Conservation (phyloP, 169 alveolate species). For the Theileria parva region DNA sequence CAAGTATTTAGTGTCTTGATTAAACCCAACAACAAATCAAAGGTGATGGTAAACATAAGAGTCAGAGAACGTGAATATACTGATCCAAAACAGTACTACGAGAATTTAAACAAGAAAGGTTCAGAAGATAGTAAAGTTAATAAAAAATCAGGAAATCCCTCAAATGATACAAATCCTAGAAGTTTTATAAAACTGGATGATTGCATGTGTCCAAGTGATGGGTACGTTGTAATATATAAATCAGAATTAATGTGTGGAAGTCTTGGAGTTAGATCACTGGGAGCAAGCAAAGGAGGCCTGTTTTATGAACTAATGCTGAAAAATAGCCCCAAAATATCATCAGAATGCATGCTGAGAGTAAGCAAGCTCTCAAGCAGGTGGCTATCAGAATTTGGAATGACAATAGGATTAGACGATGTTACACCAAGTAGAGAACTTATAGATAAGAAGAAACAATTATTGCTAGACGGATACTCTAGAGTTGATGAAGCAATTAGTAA, state of each 20-base stretch:
- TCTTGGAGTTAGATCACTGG: conserved; percentile 92
- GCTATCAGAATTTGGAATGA: conserved; percentile 94
- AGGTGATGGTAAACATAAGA: conserved; percentile 85
- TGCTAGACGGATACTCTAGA: conserved; percentile 84
- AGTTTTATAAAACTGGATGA: conserved; percentile 3
- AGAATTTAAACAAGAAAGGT: neutral
- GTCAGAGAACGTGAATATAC: conserved; percentile 87
- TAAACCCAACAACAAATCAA: conserved; percentile 88
- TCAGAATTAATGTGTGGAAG: conserved; percentile 96
- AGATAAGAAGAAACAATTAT: conserved; percentile 59
- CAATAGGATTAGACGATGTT: conserved; percentile 98
- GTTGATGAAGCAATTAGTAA: conserved; percentile 85
- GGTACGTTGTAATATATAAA: conserved; percentile 92
- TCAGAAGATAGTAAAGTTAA: neutral
- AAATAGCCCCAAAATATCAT: conserved; percentile 87
- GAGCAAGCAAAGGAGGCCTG: conserved; percentile 89
- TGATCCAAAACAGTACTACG: conserved; percentile 2
- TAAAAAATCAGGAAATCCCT: neutral
- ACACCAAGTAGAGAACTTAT: conserved; percentile 83
- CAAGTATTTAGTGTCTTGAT: conserved; percentile 90
- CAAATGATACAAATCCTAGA: neutral
- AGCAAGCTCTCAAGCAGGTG: conserved; percentile 94
- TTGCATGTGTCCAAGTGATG: conserved; percentile 87
- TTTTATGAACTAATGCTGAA: conserved; percentile 91
- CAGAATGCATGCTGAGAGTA: conserved; percentile 93